phyloP scores from a whole-genome alignment of 2,329 filamentous ascomycete genomes.

The Metarhizium guizhouense region DNA sequence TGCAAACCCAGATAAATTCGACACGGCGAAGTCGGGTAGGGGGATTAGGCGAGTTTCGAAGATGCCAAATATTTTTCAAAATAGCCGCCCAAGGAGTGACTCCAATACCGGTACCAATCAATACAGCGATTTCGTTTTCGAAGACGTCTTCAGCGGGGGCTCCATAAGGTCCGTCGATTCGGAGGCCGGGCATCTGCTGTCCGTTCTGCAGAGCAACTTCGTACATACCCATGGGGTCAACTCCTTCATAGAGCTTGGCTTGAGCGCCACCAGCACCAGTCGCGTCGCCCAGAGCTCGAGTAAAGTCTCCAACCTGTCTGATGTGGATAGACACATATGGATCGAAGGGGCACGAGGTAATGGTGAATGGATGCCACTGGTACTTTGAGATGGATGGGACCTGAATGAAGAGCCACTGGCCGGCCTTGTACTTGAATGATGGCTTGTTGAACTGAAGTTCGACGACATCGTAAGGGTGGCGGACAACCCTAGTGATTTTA shows the following conservation, averaged over 20 bases:
- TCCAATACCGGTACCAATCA: constrained; percentile 80
- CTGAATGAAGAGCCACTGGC: constrained; percentile 96
- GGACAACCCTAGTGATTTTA: constrained; percentile 85
- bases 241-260: constrained; percentile 78
- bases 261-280: constrained; percentile 87
- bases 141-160: constrained; percentile 97
- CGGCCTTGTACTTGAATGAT: constrained; percentile 95
- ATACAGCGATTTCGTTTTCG: constrained; percentile 78
- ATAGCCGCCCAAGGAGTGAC: constrained; percentile 83
- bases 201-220: constrained; percentile 92
- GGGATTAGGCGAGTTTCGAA: constrained; percentile 82
- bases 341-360: constrained; percentile 95
- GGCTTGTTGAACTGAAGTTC: constrained; percentile 97
- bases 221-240: constrained; percentile 95
- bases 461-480: constrained; percentile 93
- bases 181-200: constrained; percentile 80
- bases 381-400: constrained; percentile 78
- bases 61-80: constrained; percentile 96
- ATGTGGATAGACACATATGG: constrained; percentile 92
- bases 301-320: constrained; percentile 95
- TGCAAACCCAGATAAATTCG: constrained; percentile 99
- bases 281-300: constrained; percentile 83
- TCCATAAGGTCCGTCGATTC: constrained; percentile 92
- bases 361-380: constrained; percentile 99
- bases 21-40: constrained; percentile 84